Evolutionary conservation across 1,284 basidiomycete species (phyloP), one percentile per base, ranked within the genome.

Genomic region (Ceratobasidium sp.): DNA sequence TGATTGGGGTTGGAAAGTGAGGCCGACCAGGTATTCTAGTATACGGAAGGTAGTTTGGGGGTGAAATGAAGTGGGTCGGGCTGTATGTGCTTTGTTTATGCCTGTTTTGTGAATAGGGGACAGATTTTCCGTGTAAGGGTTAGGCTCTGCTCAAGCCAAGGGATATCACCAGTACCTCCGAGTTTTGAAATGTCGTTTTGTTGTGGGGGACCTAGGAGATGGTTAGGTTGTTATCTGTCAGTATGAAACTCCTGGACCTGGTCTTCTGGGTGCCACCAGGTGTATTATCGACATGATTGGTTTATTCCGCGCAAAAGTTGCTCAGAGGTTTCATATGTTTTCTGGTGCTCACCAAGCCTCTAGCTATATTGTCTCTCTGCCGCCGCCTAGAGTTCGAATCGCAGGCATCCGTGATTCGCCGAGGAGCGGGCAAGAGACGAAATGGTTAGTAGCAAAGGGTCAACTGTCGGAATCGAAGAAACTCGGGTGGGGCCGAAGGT

Each of bases 1-100:
- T 94, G 78, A 86, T 95, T 77, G 92, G 84, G 1, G 88, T 90
- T 71, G 86, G 87, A 8, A 54, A 76, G 43, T 80, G 73, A 66
- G 51, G 14, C 46, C 2, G 46, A 19, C 14, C 16, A 48, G n/a
- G 46, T n/a, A 19, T 37, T n/a, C n/a, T n/a, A 27, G 53, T 48
- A 1, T 19, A 48, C 6, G n/a, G 11, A 58, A 27, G 31, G 29
- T 27, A 29, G 31, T 31, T 34, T 31, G 27, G 14, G 31, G 9
- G 29, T 22, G n/a, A 54, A 24, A 34, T 8, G 24, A 59, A 39
- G n/a, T 16, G 41, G 24, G 24, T 24, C 24, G 19, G 1, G 59
- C 7, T 39, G 41, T 46, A 37, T 24, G 19, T 24, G 13, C 41
- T 14, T 11, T 62, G 27, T 62, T 62, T 62, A 62, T n/a, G 9